These are phyloP conservation scores for Rhodotorula graminis DNA, from an alignment of 768 basidiomycete genomes.

Conservation along the genomic window DNA sequence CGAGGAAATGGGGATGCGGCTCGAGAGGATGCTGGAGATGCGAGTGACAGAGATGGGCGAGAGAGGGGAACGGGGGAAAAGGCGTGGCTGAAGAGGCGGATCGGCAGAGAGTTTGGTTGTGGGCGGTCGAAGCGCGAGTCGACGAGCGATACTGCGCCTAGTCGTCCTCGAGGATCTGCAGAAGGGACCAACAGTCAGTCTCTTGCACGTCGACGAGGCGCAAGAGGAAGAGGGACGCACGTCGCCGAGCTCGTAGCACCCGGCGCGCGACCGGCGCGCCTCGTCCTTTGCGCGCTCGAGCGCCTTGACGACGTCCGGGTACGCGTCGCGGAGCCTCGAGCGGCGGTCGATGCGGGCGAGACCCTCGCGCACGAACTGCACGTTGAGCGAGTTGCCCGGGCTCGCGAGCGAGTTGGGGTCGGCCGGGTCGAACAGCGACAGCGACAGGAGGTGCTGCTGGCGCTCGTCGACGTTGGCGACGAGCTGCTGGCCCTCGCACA, in stretches of 20 bases:
- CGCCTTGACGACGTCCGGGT: slow-evolving; percentile 64
- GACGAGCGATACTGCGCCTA: neutral
- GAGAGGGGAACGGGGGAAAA: neutral
- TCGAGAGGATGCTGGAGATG: no score
- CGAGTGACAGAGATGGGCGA: no score
- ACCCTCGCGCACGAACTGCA: slow-evolving; percentile 81
- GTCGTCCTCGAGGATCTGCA: slow-evolving; percentile 33
- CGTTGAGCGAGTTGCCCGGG: slow-evolving; percentile 75
- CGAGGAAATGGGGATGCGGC: no score
- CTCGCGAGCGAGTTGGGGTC: slow-evolving; percentile 66
- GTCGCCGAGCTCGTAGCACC: slow-evolving; percentile 41
- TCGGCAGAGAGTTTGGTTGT: no score
- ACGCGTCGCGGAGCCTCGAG: slow-evolving; percentile 50
- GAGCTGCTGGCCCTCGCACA: slow-evolving; percentile 91
- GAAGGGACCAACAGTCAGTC: neutral
- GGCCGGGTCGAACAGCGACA: slow-evolving; percentile 84
- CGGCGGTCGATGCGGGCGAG: slow-evolving; percentile 73
- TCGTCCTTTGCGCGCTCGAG: slow-evolving; percentile 59
- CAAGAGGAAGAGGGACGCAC: neutral
- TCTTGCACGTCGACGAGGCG: neutral
- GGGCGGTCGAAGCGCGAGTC: no score
- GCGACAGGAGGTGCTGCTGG: slow-evolving; percentile 70
- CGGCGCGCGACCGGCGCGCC: slow-evolving; percentile 57
- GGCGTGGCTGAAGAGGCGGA: slow-evolving; percentile 8
- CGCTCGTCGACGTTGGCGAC: slow-evolving; percentile 88